These are phyloP conservation scores for Agaricus bisporus DNA, from an alignment of 768 basidiomycete genomes.

Conservation along the genomic window DNA sequence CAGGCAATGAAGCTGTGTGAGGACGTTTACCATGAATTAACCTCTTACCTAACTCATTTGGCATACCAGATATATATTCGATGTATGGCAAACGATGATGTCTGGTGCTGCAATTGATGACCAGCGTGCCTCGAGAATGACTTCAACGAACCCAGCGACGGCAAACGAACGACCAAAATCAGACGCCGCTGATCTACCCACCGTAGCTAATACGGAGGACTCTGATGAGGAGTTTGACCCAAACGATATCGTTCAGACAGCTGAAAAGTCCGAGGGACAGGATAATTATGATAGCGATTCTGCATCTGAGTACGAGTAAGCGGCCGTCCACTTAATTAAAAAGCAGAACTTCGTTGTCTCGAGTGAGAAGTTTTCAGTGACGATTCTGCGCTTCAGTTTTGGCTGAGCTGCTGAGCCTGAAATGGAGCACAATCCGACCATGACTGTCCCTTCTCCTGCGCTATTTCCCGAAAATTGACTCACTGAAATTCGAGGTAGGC, in stretches of 20 bases:
- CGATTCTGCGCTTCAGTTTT: too few species aligned
- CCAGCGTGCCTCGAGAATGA: conserved; percentile 22
- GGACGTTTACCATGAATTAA: conserved; percentile 10
- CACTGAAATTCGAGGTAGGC: too few species aligned
- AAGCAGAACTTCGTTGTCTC: too few species aligned
- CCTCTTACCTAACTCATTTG: neutral
- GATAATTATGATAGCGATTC: conserved; percentile 15
- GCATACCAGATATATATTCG: conserved; percentile 29
- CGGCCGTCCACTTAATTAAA: neutral
- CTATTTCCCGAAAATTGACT: too few species aligned
- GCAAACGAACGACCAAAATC: neutral
- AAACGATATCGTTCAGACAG: conserved; percentile 18
- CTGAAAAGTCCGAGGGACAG: neutral
- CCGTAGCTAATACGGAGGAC: conserved; percentile 12
- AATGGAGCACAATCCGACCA: too few species aligned
- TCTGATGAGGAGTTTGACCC: conserved; percentile 28
- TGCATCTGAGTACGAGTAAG: conserved; percentile 16
- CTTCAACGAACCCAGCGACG: neutral
- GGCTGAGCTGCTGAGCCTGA: too few species aligned
- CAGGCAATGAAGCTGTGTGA: conserved; percentile 48
- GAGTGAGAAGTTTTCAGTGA: too few species aligned
- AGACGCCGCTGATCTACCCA: neutral
- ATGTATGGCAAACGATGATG: conserved; percentile 42
- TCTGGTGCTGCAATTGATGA: conserved; percentile 41
- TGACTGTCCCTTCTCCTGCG: too few species aligned